These are phyloP conservation scores for Scalesia atractyloides DNA, from an alignment of 129 eudicot species.

Conservation along the genomic window DNA sequence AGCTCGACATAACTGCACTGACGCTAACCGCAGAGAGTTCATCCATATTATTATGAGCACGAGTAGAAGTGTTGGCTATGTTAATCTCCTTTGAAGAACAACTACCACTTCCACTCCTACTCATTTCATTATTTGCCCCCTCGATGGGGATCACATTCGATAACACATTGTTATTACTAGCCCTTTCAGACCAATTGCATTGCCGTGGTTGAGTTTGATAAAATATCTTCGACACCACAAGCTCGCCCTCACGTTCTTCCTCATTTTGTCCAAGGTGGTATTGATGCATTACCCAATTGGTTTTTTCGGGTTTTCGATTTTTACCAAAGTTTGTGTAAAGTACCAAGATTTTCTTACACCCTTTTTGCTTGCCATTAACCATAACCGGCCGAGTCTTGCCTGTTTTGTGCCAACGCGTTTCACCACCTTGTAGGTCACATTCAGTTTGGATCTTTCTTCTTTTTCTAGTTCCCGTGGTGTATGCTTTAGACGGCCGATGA, in stretches of 20 bases:
- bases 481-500: conserved; percentile 97
- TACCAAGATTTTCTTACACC: conserved; percentile 95
- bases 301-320: conserved; percentile 95
- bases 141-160: conserved; percentile 27
- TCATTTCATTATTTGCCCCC: conserved; percentile 35
- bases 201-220: conserved; percentile 97
- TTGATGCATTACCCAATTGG: conserved; percentile 99
- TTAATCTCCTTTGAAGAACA: conserved; percentile 62
- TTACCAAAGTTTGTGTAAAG: conserved; percentile 95
- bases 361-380: conserved; percentile 90
- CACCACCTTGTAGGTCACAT: conserved; percentile 92
- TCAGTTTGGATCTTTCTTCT: conserved; percentile 95
- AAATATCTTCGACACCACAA: conserved; percentile 93
- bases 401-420: conserved; percentile 97
- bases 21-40: conserved; percentile 48
- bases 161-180: conserved; percentile 21
- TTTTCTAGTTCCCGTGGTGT: conserved; percentile 96
- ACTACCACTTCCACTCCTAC: conserved; percentile 74
- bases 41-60: conserved; percentile 56
- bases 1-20: conserved; percentile 50
- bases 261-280: conserved; percentile 94
- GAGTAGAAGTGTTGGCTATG: conserved; percentile 20
- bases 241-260: conserved; percentile 95
- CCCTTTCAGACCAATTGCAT: conserved; percentile 70
- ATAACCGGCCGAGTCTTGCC: conserved; percentile 92